Evolutionary conservation across 352 stramenopile species (phyloP), one percentile per base, ranked within the genome.

Genomic region (Phytophthora podocarpi): DNA sequence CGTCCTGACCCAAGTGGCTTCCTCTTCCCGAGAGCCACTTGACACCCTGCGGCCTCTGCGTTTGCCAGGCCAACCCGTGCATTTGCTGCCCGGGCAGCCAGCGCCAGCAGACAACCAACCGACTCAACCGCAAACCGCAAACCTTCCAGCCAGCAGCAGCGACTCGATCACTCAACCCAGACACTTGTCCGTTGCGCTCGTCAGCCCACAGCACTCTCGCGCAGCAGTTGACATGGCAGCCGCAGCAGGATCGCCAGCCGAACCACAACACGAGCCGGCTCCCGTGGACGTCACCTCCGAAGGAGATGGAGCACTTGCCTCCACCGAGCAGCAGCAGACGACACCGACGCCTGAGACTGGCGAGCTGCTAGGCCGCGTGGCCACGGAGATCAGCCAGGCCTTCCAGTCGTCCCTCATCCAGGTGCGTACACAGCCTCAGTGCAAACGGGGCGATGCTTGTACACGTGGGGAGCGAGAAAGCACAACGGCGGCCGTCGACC

Each of bases 1-100:
- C 51, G 64, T 63, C 48, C 65, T 74, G 65, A 70, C 60, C 65
- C 65, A 72, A 76, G 67, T 76, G 67, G 61, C 50, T 75, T 68
- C 55, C 28, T 69, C 59, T 61, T 67, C 45, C 58, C 46, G 34
- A 32, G 39, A 60, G 60, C 47, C 54, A 70, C 59, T 70, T 74
- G 48, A 70, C 26, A 40, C 40, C 48, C 46, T 70, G 41, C 46
- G 35, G 34, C 39, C 34, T 26, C 55, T 40, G 46, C 45, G 60
- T 64, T 47, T 67, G 43, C 63, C 42, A 61, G 48, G 45, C 48
- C 26, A 15, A 41, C 42, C 35, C 62, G 55, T 49, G 39, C 50
- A 72, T 68, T 72, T 64, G 49, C 57, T 41, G 54, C 61, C 34
- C 37, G 45, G 32, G 61, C 60, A 59, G 36, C 21, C 53, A 63